Percentiles rank a stretch among this genome's conserved stretches.
Conservation (phyloP, 1,284 basidiomycete species). For the Leccinum solheimii region DNA sequence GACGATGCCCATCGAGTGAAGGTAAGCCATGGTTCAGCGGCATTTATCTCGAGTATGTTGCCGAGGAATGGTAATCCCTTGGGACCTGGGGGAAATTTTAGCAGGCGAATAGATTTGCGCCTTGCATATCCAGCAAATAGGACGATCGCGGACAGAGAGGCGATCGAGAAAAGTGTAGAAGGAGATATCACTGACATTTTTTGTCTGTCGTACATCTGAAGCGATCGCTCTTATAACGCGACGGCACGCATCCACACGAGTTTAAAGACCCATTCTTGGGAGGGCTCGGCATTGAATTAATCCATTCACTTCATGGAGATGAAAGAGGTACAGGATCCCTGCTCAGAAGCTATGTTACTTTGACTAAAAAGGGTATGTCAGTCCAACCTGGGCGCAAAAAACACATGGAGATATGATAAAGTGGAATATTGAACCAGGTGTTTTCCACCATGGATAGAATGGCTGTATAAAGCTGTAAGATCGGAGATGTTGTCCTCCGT, state of each 20-base stretch:
- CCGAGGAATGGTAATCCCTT: slow-evolving; percentile 32
- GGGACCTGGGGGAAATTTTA: no score
- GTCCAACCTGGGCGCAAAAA: background rate
- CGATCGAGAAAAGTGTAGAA: slow-evolving; percentile 9
- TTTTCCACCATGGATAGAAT: background rate
- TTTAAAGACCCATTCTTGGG: slow-evolving; percentile 6
- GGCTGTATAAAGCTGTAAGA: slow-evolving; percentile 1
- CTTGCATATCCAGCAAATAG: slow-evolving; percentile 15
- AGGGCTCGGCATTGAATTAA: slow-evolving; percentile 6
- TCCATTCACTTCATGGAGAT: slow-evolving; percentile 13
- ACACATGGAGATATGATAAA: background rate
- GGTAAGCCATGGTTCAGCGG: slow-evolving; percentile 29
- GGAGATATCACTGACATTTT: slow-evolving; percentile 11
- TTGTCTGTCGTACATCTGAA: background rate
- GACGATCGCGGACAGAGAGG: slow-evolving; percentile 9
- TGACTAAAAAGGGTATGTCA: slow-evolving; percentile 1
- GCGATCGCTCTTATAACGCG: slow-evolving; percentile 19
- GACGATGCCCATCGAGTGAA: slow-evolving; percentile 33
- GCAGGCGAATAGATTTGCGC: slow-evolving; percentile 1
- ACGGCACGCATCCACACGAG: slow-evolving; percentile 1
- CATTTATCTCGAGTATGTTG: slow-evolving; percentile 27
- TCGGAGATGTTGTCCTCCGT: slow-evolving; percentile 2
- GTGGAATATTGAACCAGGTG: background rate
- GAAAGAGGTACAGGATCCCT: slow-evolving; percentile 10
- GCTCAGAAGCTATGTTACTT: background rate